Evolutionary conservation across 1,284 basidiomycete genomes (phyloP).

Genomic region (Cutaneotrichosporon spelunceum): DNA sequence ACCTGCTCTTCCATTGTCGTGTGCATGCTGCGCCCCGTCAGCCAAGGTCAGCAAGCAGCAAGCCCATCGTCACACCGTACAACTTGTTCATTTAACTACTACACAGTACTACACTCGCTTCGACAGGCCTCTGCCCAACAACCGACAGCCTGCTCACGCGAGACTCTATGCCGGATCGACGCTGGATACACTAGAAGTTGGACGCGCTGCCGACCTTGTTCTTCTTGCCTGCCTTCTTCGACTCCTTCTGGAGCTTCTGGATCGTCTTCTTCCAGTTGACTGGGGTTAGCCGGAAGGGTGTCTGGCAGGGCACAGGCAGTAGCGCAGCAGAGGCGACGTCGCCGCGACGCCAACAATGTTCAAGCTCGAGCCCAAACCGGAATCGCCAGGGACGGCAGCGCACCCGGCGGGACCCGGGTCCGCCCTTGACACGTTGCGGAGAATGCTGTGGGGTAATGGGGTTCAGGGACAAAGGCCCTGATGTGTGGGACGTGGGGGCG

Average conservation of each 20-base stretch:
- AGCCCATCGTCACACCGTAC: slow-evolving; percentile 3
- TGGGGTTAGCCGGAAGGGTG: slow-evolving; percentile 14
- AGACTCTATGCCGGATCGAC: slow-evolving; percentile 9
- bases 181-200: slow-evolving; percentile 8
- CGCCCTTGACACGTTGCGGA: not conserved
- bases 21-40: not conserved
- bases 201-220: slow-evolving; percentile 3
- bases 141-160: slow-evolving; percentile 5
- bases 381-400: too few relatives aligned
- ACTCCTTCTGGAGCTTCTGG: slow-evolving; percentile 49
- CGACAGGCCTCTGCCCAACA: slow-evolving; percentile 4
- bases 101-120: slow-evolving; percentile 6
- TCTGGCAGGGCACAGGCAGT: not conserved
- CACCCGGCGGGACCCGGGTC: too few relatives aligned
- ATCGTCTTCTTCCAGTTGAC: slow-evolving; percentile 54
- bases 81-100: slow-evolving; percentile 12
- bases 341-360: not conserved
- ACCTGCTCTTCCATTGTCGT: too few relatives aligned
- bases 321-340: not conserved
- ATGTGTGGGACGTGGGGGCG: not conserved
- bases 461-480: not conserved
- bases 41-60: not conserved
- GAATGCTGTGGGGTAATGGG: not conserved
- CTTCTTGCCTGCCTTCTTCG: slow-evolving; percentile 34
- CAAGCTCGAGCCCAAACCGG: not conserved